Percentiles rank a stretch among this genome's conserved stretches.
These are phyloP conservation scores for Ophiostoma ulmi DNA, from an alignment of 2,329 filamentous ascomycete genomes.

Conservation along the genomic window DNA sequence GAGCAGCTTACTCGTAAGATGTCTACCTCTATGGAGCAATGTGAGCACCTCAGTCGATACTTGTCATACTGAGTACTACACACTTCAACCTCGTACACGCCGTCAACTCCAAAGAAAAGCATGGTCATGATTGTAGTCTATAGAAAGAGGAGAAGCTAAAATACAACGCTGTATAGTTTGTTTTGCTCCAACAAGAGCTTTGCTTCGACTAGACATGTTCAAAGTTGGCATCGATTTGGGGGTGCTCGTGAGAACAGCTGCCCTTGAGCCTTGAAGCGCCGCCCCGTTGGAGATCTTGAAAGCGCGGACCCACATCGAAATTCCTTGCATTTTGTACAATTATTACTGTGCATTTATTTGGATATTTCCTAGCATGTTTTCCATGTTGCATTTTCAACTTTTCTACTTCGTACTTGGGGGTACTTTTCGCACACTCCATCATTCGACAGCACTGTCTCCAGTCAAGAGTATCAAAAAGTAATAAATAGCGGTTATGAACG, in stretches of 20 bases:
- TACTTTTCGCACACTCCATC: no score
- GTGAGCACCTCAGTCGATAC: not conserved
- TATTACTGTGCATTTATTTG: no score
- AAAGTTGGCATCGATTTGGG: not conserved
- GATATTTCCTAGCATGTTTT: no score
- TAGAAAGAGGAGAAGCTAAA: not conserved
- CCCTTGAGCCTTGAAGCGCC: not conserved
- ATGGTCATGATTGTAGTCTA: not conserved
- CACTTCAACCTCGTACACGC: not conserved
- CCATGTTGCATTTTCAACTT: no score
- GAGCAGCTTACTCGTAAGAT: no score
- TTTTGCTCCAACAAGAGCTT: no score
- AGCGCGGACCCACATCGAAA: constrained; percentile 13
- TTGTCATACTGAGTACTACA: not conserved
- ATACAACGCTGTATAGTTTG: no score
- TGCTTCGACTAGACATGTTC: not conserved
- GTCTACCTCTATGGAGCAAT: no score
- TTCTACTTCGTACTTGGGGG: no score
- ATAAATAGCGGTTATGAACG: not conserved
- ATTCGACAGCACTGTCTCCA: no score
- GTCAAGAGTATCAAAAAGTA: not conserved
- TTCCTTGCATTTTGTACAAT: not conserved
- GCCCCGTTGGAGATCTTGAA: constrained; percentile 16
- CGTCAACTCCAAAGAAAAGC: not conserved
- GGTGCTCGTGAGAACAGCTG: not conserved